Conservation (phyloP, 2,329 filamentous ascomycete species). For the Aspergillus fischeri region DNA sequence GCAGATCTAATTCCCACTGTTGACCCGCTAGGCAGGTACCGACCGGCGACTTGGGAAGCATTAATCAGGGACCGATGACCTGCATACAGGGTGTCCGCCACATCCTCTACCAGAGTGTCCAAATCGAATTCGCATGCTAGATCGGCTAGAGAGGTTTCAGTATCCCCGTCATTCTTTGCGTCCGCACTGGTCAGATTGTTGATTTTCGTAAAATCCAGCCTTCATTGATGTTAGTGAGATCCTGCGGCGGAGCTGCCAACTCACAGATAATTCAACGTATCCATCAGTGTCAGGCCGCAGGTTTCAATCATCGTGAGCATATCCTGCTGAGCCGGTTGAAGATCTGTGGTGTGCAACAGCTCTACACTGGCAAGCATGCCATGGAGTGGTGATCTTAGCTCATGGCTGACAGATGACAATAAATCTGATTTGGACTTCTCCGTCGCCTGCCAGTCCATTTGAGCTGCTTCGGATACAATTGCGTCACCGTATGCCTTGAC, state of each 20-base stretch:
- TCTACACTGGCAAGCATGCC: conserved; percentile 49
- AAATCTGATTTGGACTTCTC: conserved; percentile 51
- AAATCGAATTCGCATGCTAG: conserved; percentile 30
- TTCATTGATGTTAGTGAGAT: conserved; percentile 7
- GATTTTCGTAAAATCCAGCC: conserved; percentile 35
- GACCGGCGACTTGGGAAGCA: conserved; percentile 8
- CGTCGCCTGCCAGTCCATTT: conserved; percentile 28
- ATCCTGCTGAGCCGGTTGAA: conserved; percentile 38
- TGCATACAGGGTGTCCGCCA: conserved; percentile 26
- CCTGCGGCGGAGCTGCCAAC: neutral
- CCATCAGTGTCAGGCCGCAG: conserved; percentile 50
- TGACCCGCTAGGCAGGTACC: conserved; percentile 9
- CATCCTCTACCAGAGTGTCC: conserved; percentile 27
- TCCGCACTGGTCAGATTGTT: conserved; percentile 24
- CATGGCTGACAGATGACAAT: conserved; percentile 50
- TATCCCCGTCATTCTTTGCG: conserved; percentile 2
- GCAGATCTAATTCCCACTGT: conserved; percentile 2
- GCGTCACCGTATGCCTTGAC: conserved; percentile 33
- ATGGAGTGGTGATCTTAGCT: conserved; percentile 47
- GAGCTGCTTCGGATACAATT: conserved; percentile 32
- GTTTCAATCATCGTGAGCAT: conserved; percentile 48
- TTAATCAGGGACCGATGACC: conserved; percentile 17
- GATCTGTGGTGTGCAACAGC: conserved; percentile 44
- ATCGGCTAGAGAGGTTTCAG: conserved; percentile 14
- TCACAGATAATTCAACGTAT: conserved; percentile 41